Evolutionary conservation across 116 monocot species (phyloP), one percentile per base, ranked within the genome.

Genomic region (Zostera marina): DNA sequence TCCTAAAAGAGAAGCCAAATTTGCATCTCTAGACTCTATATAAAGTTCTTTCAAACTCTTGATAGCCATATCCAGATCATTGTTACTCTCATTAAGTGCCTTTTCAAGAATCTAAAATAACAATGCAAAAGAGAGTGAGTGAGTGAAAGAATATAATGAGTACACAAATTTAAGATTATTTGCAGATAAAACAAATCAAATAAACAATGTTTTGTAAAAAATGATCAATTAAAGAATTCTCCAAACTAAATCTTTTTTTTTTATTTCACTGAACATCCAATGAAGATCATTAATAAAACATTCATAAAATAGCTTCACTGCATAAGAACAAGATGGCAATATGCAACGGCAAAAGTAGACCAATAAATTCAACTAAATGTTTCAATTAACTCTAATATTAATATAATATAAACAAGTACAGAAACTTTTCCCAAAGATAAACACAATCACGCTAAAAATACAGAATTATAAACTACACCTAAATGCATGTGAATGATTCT

Each of bases 1-100:
- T 56, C 17, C 59, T 42, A 40, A 19, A 22, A 42, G 42, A 59
- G 59, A 59, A 59, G 41, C 15, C 20, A 51, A 51, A 51, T 51
- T 15, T 51, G 49, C 15, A 25, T 48, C 47, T 23, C 38, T 56
- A 9, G 48, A 40, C 1, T 20, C 22, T 26, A 58, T 44, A 3
- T 48, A 11, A 25, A 67, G 58, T 14, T 58, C 58, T 7, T 62
- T 73, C 53, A 76, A 69, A 54, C 73, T 67, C 63, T 55, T 76
- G 49, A 80, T 76, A 7, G 76, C 69, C 42, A 58, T 73, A 70
- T 80, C 73, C 17, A 76, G 16, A 63, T 80, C 76, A 66, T 80
- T 60, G 53, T 66, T 66, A 47, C 70, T 72, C 38, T 52, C 72
- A 47, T 73, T 72, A 25, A 76, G 70, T 42, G 63, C 63, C 26